Conservation (phyloP, 495 filamentous ascomycete species). For the Glutinoglossum americanum region DNA sequence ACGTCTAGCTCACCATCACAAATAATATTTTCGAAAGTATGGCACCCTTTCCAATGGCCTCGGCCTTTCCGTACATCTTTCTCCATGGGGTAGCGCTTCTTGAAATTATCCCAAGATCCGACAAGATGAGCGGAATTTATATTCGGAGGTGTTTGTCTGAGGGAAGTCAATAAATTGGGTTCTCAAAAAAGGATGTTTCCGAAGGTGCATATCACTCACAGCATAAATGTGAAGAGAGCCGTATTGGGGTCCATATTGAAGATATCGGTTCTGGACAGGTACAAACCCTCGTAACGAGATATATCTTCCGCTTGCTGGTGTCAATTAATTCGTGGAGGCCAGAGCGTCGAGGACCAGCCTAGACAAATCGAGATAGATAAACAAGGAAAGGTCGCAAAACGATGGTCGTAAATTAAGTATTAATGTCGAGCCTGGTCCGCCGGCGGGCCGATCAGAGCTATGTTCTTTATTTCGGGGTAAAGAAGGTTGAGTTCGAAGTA, state of each 20-base stretch:
- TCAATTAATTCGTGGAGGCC: background rate
- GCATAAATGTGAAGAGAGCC: background rate
- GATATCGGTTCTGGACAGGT: background rate
- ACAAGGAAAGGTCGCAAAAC: background rate
- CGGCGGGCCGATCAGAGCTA: background rate
- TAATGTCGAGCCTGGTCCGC: background rate
- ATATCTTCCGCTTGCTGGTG: background rate
- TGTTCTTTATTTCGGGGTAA: background rate
- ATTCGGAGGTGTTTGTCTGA: constrained; percentile 41
- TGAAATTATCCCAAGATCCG: constrained; percentile 90
- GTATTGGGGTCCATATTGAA: background rate
- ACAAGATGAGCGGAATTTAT: constrained; percentile 54
- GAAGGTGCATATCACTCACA: background rate
- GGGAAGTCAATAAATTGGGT: background rate
- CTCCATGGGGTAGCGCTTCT: constrained; percentile 53
- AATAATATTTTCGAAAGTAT: constrained; percentile 63
- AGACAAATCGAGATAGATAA: background rate
- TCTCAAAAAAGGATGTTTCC: background rate
- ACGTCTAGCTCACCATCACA: constrained; percentile 47
- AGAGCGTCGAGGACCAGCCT: background rate
- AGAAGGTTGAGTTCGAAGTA: background rate
- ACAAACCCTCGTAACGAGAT: background rate
- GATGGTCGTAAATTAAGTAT: background rate
- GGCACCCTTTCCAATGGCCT: constrained; percentile 66
- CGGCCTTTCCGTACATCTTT: constrained; percentile 45